Percentiles rank a stretch among this genome's conserved stretches.
These are phyloP conservation scores for Hypoxylon lenormandii DNA, from an alignment of 495 filamentous ascomycete genomes.

Conservation along the genomic window DNA sequence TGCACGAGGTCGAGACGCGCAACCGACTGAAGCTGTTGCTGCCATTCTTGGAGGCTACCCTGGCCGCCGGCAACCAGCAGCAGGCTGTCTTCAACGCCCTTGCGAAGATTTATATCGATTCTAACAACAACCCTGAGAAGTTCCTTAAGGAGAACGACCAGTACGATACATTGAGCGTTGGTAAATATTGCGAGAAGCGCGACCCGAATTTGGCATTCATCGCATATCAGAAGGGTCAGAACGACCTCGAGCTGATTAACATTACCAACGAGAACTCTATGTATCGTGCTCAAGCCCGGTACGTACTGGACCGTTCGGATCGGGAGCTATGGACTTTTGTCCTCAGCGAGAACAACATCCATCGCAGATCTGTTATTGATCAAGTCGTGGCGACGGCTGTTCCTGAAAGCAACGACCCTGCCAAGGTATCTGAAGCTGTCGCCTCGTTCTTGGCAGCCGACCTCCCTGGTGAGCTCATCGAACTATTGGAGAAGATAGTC, in stretches of 20 bases:
- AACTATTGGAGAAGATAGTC: constrained; percentile 99
- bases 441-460: constrained; percentile 90
- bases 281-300: constrained; percentile 96
- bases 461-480: constrained; percentile 92
- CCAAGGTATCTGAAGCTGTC: constrained; percentile 94
- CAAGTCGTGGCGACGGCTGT: constrained; percentile 97
- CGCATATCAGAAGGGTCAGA: constrained; percentile 94
- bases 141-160: constrained; percentile 98
- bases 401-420: constrained; percentile 90
- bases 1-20: constrained; percentile 90
- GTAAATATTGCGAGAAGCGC: constrained; percentile 99
- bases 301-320: constrained; percentile 91
- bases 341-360: constrained; percentile 92
- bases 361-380: constrained; percentile 91
- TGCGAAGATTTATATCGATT: constrained; percentile 99
- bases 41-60: constrained; percentile 93
- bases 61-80: constrained; percentile 93
- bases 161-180: constrained; percentile 91
- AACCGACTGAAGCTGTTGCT: constrained; percentile 96
- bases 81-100: constrained; percentile 98
- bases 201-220: constrained; percentile 98
- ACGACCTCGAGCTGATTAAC: constrained; percentile 95
- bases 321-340: constrained; percentile 94
- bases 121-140: constrained; percentile 98
- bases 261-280: constrained; percentile 99